Evolutionary conservation across 805 yeast genomes (phyloP).

Genomic region (Candida namnaoensis): DNA sequence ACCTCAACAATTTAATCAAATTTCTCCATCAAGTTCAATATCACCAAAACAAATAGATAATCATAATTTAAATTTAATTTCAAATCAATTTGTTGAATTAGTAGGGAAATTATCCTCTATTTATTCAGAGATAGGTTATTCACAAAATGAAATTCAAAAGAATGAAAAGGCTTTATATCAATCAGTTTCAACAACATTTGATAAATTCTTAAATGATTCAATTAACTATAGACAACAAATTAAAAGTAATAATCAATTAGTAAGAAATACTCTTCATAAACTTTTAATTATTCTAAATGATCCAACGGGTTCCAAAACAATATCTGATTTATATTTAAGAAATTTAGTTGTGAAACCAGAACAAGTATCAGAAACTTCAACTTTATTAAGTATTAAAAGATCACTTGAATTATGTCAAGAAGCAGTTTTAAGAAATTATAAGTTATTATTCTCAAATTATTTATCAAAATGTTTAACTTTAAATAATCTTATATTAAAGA

Average conservation of each 20-base stretch:
- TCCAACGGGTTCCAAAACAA: constrained; percentile 26
- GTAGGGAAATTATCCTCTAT: constrained; percentile 33
- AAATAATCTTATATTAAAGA: constrained; percentile 5
- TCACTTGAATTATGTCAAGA: constrained; percentile 21
- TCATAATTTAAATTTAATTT: too few species aligned
- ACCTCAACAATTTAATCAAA: too few species aligned
- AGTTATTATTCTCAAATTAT: constrained; percentile 18
- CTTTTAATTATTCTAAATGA: constrained; percentile 25
- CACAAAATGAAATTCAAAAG: constrained; percentile 35
- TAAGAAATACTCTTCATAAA: constrained; percentile 18
- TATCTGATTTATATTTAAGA: constrained; percentile 31
- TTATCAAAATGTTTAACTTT: constrained; percentile 13
- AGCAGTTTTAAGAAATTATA: constrained; percentile 21
- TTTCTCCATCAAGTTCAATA: too few species aligned
- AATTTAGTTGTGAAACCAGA: constrained; percentile 20
- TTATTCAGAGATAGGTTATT: constrained; percentile 47
- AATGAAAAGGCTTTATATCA: constrained; percentile 43
- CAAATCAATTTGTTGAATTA: too few species aligned
- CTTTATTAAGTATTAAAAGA: constrained; percentile 24
- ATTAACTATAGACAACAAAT: constrained; percentile 25
- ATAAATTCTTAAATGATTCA: constrained; percentile 29
- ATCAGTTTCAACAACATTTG: constrained; percentile 39
- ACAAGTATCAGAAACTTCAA: constrained; percentile 14
- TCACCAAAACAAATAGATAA: too few species aligned
- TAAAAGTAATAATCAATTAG: constrained; percentile 17